Evolutionary conservation across 345 rosid species (phyloP).

Genomic region (Lepidium sativum): DNA sequence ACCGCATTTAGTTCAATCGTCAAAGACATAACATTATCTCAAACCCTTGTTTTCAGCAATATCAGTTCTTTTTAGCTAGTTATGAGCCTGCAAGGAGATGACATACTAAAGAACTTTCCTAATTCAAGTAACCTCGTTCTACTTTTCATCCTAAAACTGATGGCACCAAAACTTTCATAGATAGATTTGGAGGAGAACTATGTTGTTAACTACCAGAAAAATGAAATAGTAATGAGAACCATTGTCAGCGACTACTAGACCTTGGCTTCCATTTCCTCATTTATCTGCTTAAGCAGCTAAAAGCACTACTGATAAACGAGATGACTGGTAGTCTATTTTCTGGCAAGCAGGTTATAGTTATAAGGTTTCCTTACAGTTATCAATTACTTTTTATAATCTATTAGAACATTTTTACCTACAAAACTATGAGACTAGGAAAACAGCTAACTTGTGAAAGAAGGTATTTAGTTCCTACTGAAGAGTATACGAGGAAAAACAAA

Average conservation of each 20-base stretch:
- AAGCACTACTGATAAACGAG: neutral
- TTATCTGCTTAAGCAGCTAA: constrained; percentile 1
- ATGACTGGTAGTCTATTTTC: neutral
- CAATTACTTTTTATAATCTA: neutral
- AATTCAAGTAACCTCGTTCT: neutral
- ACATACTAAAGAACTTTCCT: neutral
- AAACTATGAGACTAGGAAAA: neutral
- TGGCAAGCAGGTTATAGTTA: neutral
- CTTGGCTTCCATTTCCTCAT: neutral
- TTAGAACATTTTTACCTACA: neutral
- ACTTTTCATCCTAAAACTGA: neutral
- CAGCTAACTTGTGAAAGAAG: neutral
- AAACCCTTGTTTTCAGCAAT: neutral
- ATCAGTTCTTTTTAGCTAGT: neutral
- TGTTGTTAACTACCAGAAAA: neutral
- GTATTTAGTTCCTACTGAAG: neutral
- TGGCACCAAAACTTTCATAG: neutral
- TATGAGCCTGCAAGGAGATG: neutral
- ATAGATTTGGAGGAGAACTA: neutral
- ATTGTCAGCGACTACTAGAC: neutral
- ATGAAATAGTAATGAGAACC: neutral
- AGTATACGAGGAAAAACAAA: neutral
- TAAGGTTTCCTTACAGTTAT: neutral
- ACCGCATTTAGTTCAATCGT: neutral
- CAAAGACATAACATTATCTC: neutral